Evolutionary conservation across 805 yeast genomes (phyloP).

Genomic region (Ogataea glucozyma): DNA sequence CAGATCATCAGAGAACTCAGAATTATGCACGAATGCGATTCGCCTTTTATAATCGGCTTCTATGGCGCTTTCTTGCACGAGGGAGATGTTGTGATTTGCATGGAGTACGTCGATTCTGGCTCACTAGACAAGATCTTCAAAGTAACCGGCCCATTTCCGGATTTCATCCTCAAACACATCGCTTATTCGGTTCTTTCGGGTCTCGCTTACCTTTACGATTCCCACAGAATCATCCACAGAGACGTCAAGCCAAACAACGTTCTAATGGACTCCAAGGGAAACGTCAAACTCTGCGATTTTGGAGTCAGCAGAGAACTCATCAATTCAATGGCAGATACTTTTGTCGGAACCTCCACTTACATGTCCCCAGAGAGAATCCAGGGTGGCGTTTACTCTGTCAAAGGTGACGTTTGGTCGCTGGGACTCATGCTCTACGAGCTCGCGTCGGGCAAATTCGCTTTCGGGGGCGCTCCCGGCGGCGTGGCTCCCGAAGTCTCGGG

Average conservation of each 20-base stretch:
- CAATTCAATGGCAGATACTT: conserved; percentile 94
- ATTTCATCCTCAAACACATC: conserved; percentile 68
- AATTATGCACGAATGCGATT: conserved; percentile 87
- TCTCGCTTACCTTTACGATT: conserved; percentile 73
- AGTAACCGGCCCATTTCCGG: conserved; percentile 63
- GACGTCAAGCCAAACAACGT: conserved; percentile 97
- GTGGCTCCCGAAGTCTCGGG: conserved; percentile 26
- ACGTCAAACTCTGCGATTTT: conserved; percentile 90
- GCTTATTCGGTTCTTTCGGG: conserved; percentile 80
- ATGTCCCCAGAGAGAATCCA: conserved; percentile 98
- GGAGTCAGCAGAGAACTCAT: conserved; percentile 93
- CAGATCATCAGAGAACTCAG: conserved; percentile 87
- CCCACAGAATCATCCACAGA: conserved; percentile 88
- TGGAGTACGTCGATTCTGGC: conserved; percentile 96
- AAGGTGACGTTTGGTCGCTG: conserved; percentile 96
- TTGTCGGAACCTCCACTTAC: conserved; percentile 96
- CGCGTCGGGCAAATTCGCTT: conserved; percentile 82
- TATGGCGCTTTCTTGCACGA: conserved; percentile 84
- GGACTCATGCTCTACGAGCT: conserved; percentile 89
- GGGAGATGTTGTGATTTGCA: conserved; percentile 80
- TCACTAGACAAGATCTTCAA: conserved; percentile 79
- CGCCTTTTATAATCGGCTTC: conserved; percentile 81
- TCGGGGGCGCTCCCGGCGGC: conserved; percentile 54
- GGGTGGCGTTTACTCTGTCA: conserved; percentile 91
- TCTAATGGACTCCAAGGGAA: conserved; percentile 80